A percentile compares a stretch with the other conserved stretches of the same genome.
Conservation (phyloP, 345 rosid genomes). For the Syzygium aromaticum region DNA sequence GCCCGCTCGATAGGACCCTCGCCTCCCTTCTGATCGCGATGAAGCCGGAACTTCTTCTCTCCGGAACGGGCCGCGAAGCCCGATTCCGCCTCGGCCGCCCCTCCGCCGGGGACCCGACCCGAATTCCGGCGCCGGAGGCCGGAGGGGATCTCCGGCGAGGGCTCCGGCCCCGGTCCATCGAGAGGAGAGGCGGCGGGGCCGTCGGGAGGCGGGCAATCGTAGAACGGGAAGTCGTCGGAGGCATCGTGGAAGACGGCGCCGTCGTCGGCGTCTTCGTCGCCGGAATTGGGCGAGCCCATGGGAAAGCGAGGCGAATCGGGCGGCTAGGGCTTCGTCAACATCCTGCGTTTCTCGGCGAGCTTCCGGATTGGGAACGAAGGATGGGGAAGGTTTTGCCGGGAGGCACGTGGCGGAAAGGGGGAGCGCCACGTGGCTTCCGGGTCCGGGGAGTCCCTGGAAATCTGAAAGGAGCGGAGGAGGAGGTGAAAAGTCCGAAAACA, state of each 20-base stretch:
- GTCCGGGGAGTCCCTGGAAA: not conserved
- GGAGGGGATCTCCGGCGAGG: slow-evolving; percentile 4
- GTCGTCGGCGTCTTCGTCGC: slow-evolving; percentile 14
- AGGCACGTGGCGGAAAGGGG: not conserved
- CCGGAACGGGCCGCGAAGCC: not conserved
- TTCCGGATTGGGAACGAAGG: not conserved
- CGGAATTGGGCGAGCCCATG: not conserved
- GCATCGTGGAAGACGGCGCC: slow-evolving; percentile 47
- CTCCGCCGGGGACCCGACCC: not conserved
- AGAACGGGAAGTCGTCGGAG: slow-evolving; percentile 39
- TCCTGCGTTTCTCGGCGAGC: not conserved
- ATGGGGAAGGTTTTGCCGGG: not conserved
- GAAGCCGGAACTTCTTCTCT: slow-evolving; percentile 9
- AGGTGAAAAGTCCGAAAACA: not conserved
- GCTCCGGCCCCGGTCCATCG: slow-evolving; percentile 15
- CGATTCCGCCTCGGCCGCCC: not conserved
- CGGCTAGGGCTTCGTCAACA: not conserved
- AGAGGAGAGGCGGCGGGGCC: not conserved
- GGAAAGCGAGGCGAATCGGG: not conserved
- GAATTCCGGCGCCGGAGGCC: slow-evolving; percentile 22
- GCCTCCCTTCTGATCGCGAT: slow-evolving; percentile 15
- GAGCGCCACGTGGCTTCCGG: not conserved
- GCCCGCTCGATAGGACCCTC: slow-evolving; percentile 13
- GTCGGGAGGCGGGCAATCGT: slow-evolving; percentile 23
- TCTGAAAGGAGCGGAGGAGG: not conserved